Evolutionary conservation across 1,284 basidiomycete genomes (phyloP).

Genomic region (Lignosus rhinocerotis): DNA sequence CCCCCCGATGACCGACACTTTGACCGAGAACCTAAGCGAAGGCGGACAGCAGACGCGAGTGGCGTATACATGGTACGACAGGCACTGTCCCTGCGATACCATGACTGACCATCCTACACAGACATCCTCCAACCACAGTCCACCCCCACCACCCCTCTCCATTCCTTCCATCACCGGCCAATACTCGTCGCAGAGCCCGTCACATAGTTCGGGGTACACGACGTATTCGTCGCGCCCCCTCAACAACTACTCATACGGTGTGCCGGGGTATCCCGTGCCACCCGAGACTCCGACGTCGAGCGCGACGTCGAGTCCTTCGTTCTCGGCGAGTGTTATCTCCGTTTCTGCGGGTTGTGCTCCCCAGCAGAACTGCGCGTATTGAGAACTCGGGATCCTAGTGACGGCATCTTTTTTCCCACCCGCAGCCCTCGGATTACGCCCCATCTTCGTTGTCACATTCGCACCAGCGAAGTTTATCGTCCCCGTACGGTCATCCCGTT

Average conservation of each 20-base stretch:
- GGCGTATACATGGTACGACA: constrained; percentile 56
- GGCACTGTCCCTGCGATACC: neutral
- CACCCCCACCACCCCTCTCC: constrained; percentile 64
- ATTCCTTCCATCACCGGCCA: constrained; percentile 45
- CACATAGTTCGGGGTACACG: constrained; percentile 9
- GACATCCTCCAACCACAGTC: constrained; percentile 31
- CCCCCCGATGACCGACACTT: constrained; percentile 33
- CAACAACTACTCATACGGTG: constrained; percentile 48
- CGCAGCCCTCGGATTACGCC: constrained; percentile 60
- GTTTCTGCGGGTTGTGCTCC: constrained; percentile 31
- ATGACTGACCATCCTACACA: neutral
- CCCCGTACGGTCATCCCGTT: constrained; percentile 26
- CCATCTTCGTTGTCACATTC: constrained; percentile 23
- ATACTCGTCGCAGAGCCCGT: constrained; percentile 27
- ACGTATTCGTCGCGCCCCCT: constrained; percentile 1
- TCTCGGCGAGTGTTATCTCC: constrained; percentile 75
- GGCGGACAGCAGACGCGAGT: constrained; percentile 50
- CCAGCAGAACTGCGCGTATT: constrained; percentile 31
- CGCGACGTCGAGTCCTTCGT: constrained; percentile 69
- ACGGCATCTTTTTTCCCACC: constrained; percentile 37
- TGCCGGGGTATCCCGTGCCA: constrained; percentile 53
- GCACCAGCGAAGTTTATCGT: constrained; percentile 23
- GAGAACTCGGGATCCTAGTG: constrained; percentile 50
- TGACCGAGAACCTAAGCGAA: constrained; percentile 66
- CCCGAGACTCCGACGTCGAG: constrained; percentile 72